These are phyloP conservation scores for Paxillus involutus DNA, from an alignment of 768 basidiomycete species.

Conservation along the genomic window DNA sequence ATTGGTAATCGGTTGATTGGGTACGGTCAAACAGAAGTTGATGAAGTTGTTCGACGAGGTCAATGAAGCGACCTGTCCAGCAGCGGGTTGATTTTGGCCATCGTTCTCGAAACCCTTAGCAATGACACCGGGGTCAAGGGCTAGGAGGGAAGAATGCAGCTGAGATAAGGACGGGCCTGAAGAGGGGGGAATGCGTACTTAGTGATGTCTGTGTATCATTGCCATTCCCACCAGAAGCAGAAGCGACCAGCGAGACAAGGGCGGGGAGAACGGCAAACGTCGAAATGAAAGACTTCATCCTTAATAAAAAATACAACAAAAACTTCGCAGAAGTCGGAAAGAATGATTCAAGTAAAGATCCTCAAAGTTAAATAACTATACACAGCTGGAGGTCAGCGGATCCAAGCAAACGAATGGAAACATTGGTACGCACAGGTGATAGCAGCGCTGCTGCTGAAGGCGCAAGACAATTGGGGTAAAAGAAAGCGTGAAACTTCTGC, in stretches of 20 bases:
- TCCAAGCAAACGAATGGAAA: background rate
- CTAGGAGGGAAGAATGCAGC: constrained; percentile 28
- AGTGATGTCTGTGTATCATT: constrained; percentile 44
- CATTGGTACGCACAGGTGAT: background rate
- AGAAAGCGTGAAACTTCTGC: constrained; percentile 13
- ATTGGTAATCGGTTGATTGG: constrained; percentile 51
- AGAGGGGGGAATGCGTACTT: constrained; percentile 12
- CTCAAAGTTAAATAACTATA: constrained; percentile 18
- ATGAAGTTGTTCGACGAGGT: constrained; percentile 63
- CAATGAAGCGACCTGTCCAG: constrained; percentile 51
- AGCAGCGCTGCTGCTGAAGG: constrained; percentile 57
- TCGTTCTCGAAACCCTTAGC: constrained; percentile 49
- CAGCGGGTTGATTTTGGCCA: constrained; percentile 43
- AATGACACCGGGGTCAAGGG: constrained; percentile 53
- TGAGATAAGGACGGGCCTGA: constrained; percentile 5
- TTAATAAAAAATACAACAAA: constrained; percentile 24
- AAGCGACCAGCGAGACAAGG: constrained; percentile 32
- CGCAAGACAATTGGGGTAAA: no score
- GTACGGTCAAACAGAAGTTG: constrained; percentile 49
- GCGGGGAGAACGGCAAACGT: constrained; percentile 41
- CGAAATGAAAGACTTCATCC: constrained; percentile 51
- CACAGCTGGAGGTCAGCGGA: constrained; percentile 24
- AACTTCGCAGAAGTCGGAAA: constrained; percentile 50
- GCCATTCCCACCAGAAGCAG: constrained; percentile 12
- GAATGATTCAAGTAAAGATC: constrained; percentile 34